phyloP scores from a whole-genome alignment of 1,284 basidiomycete species.

The Trichosporon sp. region DNA sequence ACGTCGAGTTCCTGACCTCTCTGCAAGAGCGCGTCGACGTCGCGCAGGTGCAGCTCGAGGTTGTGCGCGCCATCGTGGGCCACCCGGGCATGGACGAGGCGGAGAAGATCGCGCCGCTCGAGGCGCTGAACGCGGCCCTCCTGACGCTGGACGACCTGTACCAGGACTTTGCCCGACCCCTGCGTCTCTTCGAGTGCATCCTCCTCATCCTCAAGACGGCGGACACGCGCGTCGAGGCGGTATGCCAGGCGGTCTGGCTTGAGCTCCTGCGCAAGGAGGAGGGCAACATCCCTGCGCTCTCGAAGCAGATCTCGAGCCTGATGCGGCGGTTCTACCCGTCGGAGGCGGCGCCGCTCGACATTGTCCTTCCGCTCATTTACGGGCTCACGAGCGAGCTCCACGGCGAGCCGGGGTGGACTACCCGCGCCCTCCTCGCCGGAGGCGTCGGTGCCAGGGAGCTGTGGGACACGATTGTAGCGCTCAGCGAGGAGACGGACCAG shows the following conservation, averaged over 20 bases:
- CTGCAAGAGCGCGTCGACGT: constrained; percentile 97
- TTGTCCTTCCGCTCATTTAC: constrained; percentile 49
- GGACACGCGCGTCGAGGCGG: constrained; percentile 80
- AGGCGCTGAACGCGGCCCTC: constrained; percentile 61
- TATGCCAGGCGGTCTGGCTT: constrained; percentile 85
- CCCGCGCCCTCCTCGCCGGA: constrained; percentile 43
- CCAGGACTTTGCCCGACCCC: constrained; percentile 82
- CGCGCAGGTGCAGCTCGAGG: constrained; percentile 91
- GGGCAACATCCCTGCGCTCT: neutral
- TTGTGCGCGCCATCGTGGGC: constrained; percentile 59
- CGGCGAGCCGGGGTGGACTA: constrained; percentile 42
- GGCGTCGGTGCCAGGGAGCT: constrained; percentile 46
- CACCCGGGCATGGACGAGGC: constrained; percentile 54
- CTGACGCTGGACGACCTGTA: constrained; percentile 68
- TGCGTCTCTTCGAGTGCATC: constrained; percentile 80
- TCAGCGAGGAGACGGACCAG: constrained; percentile 47
- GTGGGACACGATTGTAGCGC: constrained; percentile 42
- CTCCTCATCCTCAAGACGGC: constrained; percentile 91
- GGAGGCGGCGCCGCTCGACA: constrained; percentile 62
- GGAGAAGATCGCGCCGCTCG: constrained; percentile 65
- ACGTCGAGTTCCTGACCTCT: constrained; percentile 88
- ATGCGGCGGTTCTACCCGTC: constrained; percentile 86
- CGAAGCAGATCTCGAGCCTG: constrained; percentile 63
- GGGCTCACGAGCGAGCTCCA: constrained; percentile 32
- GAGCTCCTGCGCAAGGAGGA: constrained; percentile 76